A percentile compares a stretch with the other conserved stretches of the same genome.
phyloP scores from a whole-genome alignment of 177 flowering plant genomes.

The Tripterygium wilfordii region DNA sequence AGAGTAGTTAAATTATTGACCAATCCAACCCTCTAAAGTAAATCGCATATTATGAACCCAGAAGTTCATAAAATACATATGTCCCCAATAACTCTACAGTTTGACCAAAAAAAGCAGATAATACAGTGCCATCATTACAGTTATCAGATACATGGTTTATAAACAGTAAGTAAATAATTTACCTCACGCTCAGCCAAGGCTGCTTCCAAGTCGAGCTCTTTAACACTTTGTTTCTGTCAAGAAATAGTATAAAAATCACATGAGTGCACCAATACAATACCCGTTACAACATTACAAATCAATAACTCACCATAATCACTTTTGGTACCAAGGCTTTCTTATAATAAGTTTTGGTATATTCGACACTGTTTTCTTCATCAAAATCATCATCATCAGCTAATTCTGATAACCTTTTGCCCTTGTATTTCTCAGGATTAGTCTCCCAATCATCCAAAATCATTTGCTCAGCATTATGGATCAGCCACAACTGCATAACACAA shows the following conservation, averaged over 20 bases:
- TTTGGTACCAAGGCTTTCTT: constrained; percentile 58
- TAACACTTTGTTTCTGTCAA: constrained; percentile 73
- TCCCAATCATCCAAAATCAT: constrained; percentile 88
- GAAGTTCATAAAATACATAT: no score
- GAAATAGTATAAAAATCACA: neutral
- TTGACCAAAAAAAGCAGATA: no score
- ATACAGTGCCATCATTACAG: no score
- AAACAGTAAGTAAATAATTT: constrained; percentile 6
- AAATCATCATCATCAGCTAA: constrained; percentile 52
- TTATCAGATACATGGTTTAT: no score
- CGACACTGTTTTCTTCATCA: constrained; percentile 62
- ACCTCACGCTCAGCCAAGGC: constrained; percentile 96
- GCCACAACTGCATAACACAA: constrained; percentile 73
- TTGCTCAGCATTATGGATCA: constrained; percentile 89
- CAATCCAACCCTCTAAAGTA: no score
- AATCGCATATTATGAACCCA: no score
- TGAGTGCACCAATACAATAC: neutral
- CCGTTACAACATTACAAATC: neutral
- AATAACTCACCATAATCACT: constrained; percentile 53
- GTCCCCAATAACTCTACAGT: no score
- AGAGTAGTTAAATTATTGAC: no score
- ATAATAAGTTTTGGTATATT: constrained; percentile 49
- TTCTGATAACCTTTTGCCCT: constrained; percentile 53
- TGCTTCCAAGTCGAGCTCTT: constrained; percentile 87
- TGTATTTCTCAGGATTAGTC: constrained; percentile 79